Percentiles rank a stretch among this genome's conserved stretches.
These are phyloP conservation scores for Helicocarpus griseus DNA, from an alignment of 2,329 filamentous ascomycete species.

Conservation along the genomic window DNA sequence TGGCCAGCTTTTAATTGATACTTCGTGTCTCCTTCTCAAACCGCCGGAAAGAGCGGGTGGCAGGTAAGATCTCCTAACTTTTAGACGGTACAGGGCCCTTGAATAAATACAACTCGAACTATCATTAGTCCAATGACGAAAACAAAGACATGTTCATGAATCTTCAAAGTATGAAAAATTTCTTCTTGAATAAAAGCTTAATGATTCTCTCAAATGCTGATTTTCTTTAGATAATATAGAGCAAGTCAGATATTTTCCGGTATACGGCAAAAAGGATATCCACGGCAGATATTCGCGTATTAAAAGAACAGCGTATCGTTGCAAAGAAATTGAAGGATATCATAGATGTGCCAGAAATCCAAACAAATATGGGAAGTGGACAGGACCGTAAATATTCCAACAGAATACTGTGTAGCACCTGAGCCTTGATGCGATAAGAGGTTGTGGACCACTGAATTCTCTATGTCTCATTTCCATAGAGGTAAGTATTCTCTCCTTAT, in stretches of 20 bases:
- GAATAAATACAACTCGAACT: no score
- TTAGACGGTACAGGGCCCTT: no score
- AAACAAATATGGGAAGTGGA: neutral
- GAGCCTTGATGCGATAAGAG: no score
- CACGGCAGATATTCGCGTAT: neutral
- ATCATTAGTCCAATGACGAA: neutral
- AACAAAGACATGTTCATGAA: neutral
- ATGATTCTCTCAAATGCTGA: neutral
- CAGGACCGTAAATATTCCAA: neutral
- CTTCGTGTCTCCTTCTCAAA: no score
- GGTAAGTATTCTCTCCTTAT: no score
- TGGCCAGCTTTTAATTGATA: neutral
- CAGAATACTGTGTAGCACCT: no score
- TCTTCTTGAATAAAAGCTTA: no score
- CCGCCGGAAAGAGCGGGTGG: no score
- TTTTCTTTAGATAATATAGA: slow-evolving; percentile 1
- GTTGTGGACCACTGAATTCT: no score
- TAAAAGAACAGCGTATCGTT: neutral
- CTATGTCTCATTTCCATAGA: no score
- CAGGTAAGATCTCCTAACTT: neutral
- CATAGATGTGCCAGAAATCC: neutral
- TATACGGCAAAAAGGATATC: neutral
- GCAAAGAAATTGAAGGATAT: neutral
- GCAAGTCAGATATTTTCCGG: neutral
- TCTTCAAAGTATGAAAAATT: neutral